These are phyloP conservation scores for Penicillium sp. DNA, from an alignment of 2,329 filamentous ascomycete species.

Conservation along the genomic window DNA sequence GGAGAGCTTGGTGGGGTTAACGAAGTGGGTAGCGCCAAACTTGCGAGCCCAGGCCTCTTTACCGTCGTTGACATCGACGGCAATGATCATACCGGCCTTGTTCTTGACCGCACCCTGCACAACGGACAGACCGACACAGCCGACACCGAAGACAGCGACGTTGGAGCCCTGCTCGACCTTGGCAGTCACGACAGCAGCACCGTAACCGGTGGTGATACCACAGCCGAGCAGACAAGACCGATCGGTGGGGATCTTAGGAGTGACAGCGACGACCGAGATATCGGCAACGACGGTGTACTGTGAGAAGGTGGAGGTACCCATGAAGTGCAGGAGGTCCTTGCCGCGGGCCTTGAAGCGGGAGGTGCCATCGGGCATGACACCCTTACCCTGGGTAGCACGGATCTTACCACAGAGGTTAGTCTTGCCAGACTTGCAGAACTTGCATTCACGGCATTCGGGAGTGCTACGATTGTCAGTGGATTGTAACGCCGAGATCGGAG, in stretches of 20 bases:
- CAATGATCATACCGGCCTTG: slow-evolving; percentile 64
- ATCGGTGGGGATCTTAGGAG: slow-evolving; percentile 89
- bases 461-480: slow-evolving; percentile 61
- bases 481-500: not conserved
- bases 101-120: slow-evolving; percentile 90
- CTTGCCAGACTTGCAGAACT: slow-evolving; percentile 99
- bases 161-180: slow-evolving; percentile 87
- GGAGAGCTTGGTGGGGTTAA: slow-evolving; percentile 81
- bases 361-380: slow-evolving; percentile 96
- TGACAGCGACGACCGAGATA: slow-evolving; percentile 95
- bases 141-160: slow-evolving; percentile 89
- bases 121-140: slow-evolving; percentile 92
- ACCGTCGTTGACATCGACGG: slow-evolving; percentile 75
- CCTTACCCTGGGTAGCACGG: slow-evolving; percentile 90
- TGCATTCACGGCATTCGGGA: slow-evolving; percentile 95
- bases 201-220: slow-evolving; percentile 98
- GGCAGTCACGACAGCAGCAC: slow-evolving; percentile 89
- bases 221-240: slow-evolving; percentile 93
- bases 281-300: slow-evolving; percentile 99
- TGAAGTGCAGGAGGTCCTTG: slow-evolving; percentile 95
- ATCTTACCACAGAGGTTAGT: slow-evolving; percentile 99
- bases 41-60: slow-evolving; percentile 93
- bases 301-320: slow-evolving; percentile 98
- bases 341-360: slow-evolving; percentile 93
- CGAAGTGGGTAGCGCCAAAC: slow-evolving; percentile 95